Evolutionary conservation across 2,329 filamentous ascomycete species (phyloP), one percentile per base, ranked within the genome.

Genomic region (Macrophomina phaseolina): DNA sequence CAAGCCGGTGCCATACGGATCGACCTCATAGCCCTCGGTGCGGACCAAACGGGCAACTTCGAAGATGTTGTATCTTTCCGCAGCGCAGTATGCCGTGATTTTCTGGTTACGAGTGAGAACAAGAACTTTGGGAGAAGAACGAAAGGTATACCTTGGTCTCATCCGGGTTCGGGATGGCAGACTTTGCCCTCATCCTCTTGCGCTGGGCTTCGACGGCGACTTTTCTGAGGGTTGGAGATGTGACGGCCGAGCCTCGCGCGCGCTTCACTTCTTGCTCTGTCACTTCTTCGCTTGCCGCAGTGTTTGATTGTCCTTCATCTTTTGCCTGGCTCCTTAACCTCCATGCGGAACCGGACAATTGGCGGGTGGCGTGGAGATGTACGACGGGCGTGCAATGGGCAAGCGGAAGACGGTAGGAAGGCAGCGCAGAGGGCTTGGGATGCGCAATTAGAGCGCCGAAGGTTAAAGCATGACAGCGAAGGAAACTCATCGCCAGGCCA

Each of bases 141-240:
- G 14, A 9, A n/a, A n/a, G 14, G 51, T 40, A 6, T 12, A 56
- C 34, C 38, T 46, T 46, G 64, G 16, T 68, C 79, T 79, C 73
- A 81, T 84, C 12, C 3, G 49, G 14, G 23, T 67, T 55, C 8
- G 42, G 45, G 16, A 53, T 42, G 14, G 40, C 81, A 76, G 32
- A 77, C 79, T 61, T 82, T 77, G 30, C 82, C 82, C 81, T 66
- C 73, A 75, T 61, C 82, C 79, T 72, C 82, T 83, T 69, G 70
- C 80, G 82, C 79, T 97, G 93, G 18, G 94, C 93, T 73, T 95
- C 93, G 18, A 93, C 91, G 38, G 94, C 93, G 12, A 97, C 93
- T 67, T 93, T 87, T 65, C 94, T 89, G 38, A 97, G 83, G 1
- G 92, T 95, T 69, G 90, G 78, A 38, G 58, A 62, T 18, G 76